These are phyloP conservation scores for Calocybe indica DNA, from an alignment of 768 basidiomycete species.

Conservation along the genomic window DNA sequence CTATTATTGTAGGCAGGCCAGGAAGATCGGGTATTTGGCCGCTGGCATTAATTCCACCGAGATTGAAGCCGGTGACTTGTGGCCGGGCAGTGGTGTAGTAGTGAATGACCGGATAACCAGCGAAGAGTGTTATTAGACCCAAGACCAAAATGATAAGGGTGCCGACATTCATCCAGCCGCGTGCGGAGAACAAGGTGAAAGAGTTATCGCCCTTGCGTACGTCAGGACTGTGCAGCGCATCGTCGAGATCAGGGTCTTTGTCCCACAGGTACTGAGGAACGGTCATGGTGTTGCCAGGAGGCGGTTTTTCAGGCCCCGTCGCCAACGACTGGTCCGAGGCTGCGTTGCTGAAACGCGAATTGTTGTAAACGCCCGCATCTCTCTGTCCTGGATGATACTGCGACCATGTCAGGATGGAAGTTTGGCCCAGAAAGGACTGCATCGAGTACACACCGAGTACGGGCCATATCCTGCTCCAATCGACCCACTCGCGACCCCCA, in stretches of 20 bases:
- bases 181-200: slow-evolving; percentile 69
- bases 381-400: slow-evolving; percentile 55
- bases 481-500: slow-evolving; percentile 72
- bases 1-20: slow-evolving; percentile 65
- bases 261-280: slow-evolving; percentile 76
- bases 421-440: slow-evolving; percentile 2
- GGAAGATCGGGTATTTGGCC: slow-evolving; percentile 83
- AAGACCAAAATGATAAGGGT: slow-evolving; percentile 64
- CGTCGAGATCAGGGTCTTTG: slow-evolving; percentile 84
- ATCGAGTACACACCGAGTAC: slow-evolving; percentile 58
- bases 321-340: slow-evolving; percentile 34
- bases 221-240: slow-evolving; percentile 86
- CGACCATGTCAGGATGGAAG: slow-evolving; percentile 8
- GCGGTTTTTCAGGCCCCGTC: slow-evolving; percentile 23
- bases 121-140: slow-evolving; percentile 75
- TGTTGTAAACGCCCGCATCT: slow-evolving; percentile 39
- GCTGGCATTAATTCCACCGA: slow-evolving; percentile 83
- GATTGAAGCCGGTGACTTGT: slow-evolving; percentile 57
- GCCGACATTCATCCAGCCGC: slow-evolving; percentile 80
- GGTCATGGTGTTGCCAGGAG: slow-evolving; percentile 44
- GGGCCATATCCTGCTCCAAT: slow-evolving; percentile 83
- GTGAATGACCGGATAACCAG: slow-evolving; percentile 80
- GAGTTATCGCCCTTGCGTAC: slow-evolving; percentile 54
- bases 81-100: slow-evolving; percentile 34
- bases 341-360: slow-evolving; percentile 50